Base-by-base conservation (phyloP, 2,329 filamentous ascomycete species). In the Pseudogymnoascus sp. region DNA sequence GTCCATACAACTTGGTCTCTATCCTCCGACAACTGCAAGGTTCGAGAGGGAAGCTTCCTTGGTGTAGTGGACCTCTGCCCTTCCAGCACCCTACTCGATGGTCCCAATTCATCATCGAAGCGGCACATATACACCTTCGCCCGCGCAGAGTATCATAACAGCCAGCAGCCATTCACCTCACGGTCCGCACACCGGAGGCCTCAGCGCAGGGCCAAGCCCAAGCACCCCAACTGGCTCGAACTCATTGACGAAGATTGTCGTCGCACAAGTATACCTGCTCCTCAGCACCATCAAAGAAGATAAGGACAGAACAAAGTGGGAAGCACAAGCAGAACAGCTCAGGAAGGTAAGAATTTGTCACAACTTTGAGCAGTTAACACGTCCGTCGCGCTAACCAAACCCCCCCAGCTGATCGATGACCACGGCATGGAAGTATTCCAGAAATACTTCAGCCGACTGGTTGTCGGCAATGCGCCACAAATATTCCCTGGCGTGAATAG, bases 401-500 rank as follows among this genome's bases (percentile, higher is more conserved):
- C 17, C 62, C 36, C 65, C n/a, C 66, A 96, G 90, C 86, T 97
- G 74, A 88, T 97, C 78, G 88, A 96, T 84, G 92, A 93, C 71
- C 88, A 96, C 92, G 92, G 92, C 73, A 99, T 99, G 93, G 95
- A 99, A 82, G 92, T 97, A 73, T 97, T 92, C 75, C 87, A 90
- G 64, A 95, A 92, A 80, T 97, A 94, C 76, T 96, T 99, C 77
- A 87, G 91, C 75, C 90, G 93, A 76, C 82, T 97, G 73, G 85
- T 99, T 72, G 89, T 88, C 76, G 87, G 88, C 77, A 97, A 97
- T 85, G 91, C 92, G 70, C 80, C 87, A 66, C 88, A 94, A 71
- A 94, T 99, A 73, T 97, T 97, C 73, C 87, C 91, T 59, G 86
- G 88, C 65, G 80, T 87, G 61, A 89, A 84, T 69, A 84, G 91